Base-by-base conservation (phyloP, 2,329 filamentous ascomycete genomes). In the Colletotrichum orchidophilum region DNA sequence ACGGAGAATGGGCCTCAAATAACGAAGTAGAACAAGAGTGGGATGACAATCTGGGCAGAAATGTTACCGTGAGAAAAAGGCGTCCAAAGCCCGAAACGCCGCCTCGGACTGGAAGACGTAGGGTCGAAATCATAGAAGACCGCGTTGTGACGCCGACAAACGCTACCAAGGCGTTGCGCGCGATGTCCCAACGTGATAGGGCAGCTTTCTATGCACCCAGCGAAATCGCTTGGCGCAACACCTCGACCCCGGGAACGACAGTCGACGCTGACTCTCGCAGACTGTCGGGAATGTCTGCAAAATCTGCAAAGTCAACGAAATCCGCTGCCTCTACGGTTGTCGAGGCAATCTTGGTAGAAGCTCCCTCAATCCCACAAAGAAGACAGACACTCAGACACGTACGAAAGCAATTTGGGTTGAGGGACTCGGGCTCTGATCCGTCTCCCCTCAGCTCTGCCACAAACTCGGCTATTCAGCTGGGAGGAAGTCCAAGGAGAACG, bases 351-450 rank as follows among this genome's bases (percentile, higher is more conserved):
- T 79, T 91, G 42, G 81, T 91, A n/a, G 86, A 89, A 52, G 80
- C 81, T 1, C 79, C 82, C 35, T 83, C 85, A 15, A 76, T 78
- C 5, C 80, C 79, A 5, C 84, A 82, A 62, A 84, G 84, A 55
- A 85, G 82, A 66, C 86, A 86, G 75, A 92, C 89, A 8, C 78
- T 92, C 70, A 86, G 90, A 5, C 90, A 92, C 77, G 86, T 90
- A 12, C 87, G 84, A 74, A 92, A 91, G 75, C 86, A 88, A 53
- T 79, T 80, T 9, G 80, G 80, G 1, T 75, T 91, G 66, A 83
- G 88, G 70, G 85, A 88, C 72, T 83, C 86, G 3, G 77, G 77
- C 24, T 82, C 82, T 5, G 81, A 84, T 35, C 70, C 81, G 12
- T 83, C 84, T 8, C 81, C 81, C 2, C 72, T 78, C n/a, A 83